A percentile compares a stretch with the other conserved stretches of the same genome.
phyloP scores from a whole-genome alignment of 768 basidiomycete genomes.

The Lentinula edodes region DNA sequence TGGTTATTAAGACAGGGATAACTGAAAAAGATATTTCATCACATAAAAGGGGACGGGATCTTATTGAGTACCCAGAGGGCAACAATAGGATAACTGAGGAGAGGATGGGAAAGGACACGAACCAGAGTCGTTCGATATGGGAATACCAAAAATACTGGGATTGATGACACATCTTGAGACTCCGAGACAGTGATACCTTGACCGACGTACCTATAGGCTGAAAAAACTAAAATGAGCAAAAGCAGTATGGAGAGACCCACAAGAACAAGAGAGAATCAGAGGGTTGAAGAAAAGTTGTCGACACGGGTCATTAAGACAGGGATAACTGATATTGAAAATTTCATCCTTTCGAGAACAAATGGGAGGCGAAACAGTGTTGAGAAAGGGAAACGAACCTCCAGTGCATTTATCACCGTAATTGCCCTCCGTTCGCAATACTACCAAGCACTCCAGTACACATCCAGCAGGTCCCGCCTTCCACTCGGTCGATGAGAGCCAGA shows the following conservation, averaged over 20 bases:
- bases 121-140: background rate
- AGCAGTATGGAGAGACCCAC: too few species aligned
- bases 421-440: too few species aligned
- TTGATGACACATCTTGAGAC: background rate
- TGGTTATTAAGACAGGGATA: constrained; percentile 9
- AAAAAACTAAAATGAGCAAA: too few species aligned
- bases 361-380: background rate
- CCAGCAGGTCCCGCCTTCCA: too few species aligned
- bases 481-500: too few species aligned
- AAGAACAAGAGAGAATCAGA: background rate
- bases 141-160: background rate
- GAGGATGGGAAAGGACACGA: background rate
- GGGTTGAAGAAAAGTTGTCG: constrained; percentile 5
- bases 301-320: constrained; percentile 7
- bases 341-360: background rate
- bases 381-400: background rate
- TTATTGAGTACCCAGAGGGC: too few species aligned
- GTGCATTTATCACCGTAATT: background rate
- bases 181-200: background rate
- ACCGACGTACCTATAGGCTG: too few species aligned
- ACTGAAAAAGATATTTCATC: constrained; percentile 8
- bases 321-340: constrained; percentile 3
- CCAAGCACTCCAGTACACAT: too few species aligned
- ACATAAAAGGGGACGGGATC: background rate
- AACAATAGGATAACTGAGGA: background rate